Evolutionary conservation across 1,284 basidiomycete species (phyloP).

Genomic region (Marasmius oreades): DNA sequence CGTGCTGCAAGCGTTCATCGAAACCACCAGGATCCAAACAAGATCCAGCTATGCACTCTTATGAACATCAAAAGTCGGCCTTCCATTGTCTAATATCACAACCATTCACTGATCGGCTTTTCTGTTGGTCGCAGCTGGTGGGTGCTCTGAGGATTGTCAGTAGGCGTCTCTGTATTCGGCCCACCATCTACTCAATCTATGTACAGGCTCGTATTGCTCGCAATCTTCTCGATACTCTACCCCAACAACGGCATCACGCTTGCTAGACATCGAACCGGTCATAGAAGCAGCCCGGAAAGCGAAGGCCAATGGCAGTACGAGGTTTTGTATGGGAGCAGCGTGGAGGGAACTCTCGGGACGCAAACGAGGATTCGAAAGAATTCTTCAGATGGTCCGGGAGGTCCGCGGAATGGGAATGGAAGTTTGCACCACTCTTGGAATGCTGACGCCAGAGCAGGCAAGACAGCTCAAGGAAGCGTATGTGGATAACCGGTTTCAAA

Average conservation of each 20-base stretch:
- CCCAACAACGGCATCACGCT: slow-evolving; percentile 81
- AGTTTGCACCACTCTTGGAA: slow-evolving; percentile 97
- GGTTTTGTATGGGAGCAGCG: slow-evolving; percentile 99
- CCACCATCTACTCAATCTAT: neutral
- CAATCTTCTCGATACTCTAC: slow-evolving; percentile 94
- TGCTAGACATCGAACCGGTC: slow-evolving; percentile 92
- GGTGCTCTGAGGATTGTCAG: slow-evolving; percentile 92
- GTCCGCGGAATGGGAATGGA: slow-evolving; percentile 92
- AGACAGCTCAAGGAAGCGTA: slow-evolving; percentile 89
- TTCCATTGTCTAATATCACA: slow-evolving; percentile 18
- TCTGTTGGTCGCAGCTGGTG: slow-evolving; percentile 60
- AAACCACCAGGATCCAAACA: slow-evolving; percentile 80
- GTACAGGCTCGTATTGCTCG: slow-evolving; percentile 90
- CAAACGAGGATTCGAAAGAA: slow-evolving; percentile 93
- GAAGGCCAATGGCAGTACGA: slow-evolving; percentile 93
- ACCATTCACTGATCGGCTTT: slow-evolving; percentile 19
- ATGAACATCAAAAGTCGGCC: slow-evolving; percentile 98
- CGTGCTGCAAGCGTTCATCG: slow-evolving; percentile 83
- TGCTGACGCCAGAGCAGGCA: slow-evolving; percentile 96
- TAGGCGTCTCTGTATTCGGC: neutral
- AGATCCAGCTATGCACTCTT: slow-evolving; percentile 94
- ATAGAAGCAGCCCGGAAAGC: slow-evolving; percentile 88
- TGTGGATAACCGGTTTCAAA: slow-evolving; percentile 24
- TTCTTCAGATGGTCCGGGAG: slow-evolving; percentile 89
- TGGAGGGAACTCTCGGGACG: slow-evolving; percentile 95